phyloP scores from a whole-genome alignment of 768 basidiomycete species.

The Agaricus bisporus region DNA sequence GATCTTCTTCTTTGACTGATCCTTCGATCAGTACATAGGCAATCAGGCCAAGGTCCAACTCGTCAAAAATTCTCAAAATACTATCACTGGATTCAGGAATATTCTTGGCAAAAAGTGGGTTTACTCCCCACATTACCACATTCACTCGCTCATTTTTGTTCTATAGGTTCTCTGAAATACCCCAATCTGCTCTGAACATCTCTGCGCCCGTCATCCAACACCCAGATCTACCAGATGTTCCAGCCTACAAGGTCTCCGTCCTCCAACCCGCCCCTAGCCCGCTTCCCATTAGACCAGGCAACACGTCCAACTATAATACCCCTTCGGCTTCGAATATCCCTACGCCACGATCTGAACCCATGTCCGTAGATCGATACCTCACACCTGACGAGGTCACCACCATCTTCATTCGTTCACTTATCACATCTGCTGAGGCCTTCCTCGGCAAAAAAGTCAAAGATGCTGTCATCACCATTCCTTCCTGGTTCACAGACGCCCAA shows the following conservation, averaged over 20 bases:
- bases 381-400: conserved; percentile 80
- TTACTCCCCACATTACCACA: conserved; percentile 7
- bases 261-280: conserved; percentile 74
- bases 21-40: conserved; percentile 74
- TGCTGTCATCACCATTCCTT: conserved; percentile 80
- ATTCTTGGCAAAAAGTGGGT: conserved; percentile 85
- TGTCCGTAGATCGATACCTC: conserved; percentile 59
- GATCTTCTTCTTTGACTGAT: conserved; percentile 9
- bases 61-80: conserved; percentile 91
- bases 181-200: conserved; percentile 41
- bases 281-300: conserved; percentile 34
- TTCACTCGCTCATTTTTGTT: neutral
- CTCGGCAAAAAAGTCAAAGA: conserved; percentile 73
- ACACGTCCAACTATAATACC: conserved; percentile 46
- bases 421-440: conserved; percentile 87
- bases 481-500: conserved; percentile 67
- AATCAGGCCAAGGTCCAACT: conserved; percentile 92
- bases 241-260: conserved; percentile 81
- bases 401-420: conserved; percentile 79
- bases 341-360: conserved; percentile 71
- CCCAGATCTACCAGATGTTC: conserved; percentile 59
- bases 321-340: conserved; percentile 63
- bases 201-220: conserved; percentile 78
- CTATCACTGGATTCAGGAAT: conserved; percentile 92
- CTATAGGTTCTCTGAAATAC: conserved; percentile 68